Conservation (phyloP, 2,329 filamentous ascomycete genomes). For the Claviceps pazoutovae region DNA sequence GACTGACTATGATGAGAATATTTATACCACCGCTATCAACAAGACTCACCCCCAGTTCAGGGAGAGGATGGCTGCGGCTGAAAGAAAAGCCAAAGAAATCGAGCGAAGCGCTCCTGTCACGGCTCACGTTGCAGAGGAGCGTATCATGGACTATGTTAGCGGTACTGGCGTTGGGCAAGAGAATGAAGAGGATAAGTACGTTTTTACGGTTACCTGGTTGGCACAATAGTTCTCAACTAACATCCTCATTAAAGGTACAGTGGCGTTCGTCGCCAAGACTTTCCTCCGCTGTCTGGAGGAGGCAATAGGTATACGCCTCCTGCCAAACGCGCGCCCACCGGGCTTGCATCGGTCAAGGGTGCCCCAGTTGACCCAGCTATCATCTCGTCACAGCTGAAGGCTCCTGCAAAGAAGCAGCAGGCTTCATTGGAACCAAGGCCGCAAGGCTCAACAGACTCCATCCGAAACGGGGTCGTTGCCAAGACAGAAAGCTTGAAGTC, state of each 20-base stretch:
- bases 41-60: constrained; percentile 70
- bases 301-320: constrained; percentile 79
- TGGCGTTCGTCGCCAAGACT: constrained; percentile 68
- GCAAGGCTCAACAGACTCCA: constrained; percentile 13
- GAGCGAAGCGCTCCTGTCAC: constrained; percentile 62
- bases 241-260: constrained; percentile 51
- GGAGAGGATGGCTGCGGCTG: constrained; percentile 63
- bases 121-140: constrained; percentile 79
- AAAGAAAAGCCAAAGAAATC: constrained; percentile 79
- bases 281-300: constrained; percentile 44
- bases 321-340: constrained; percentile 66
- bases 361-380: constrained; percentile 78
- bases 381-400: constrained; percentile 68
- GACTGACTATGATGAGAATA: constrained; percentile 84
- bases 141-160: constrained; percentile 55
- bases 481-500: constrained; percentile 16
- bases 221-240: constrained; percentile 8
- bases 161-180: constrained; percentile 50
- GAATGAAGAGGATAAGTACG: constrained; percentile 85
- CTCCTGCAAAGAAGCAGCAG: constrained; percentile 24
- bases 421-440: constrained; percentile 11
- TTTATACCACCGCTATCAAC: constrained; percentile 88
- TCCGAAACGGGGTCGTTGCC: constrained; percentile 17
- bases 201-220: not conserved
- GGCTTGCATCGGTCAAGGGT: constrained; percentile 57